Base-by-base conservation (phyloP, 1,284 basidiomycete species). In the Peniophora sp. region DNA sequence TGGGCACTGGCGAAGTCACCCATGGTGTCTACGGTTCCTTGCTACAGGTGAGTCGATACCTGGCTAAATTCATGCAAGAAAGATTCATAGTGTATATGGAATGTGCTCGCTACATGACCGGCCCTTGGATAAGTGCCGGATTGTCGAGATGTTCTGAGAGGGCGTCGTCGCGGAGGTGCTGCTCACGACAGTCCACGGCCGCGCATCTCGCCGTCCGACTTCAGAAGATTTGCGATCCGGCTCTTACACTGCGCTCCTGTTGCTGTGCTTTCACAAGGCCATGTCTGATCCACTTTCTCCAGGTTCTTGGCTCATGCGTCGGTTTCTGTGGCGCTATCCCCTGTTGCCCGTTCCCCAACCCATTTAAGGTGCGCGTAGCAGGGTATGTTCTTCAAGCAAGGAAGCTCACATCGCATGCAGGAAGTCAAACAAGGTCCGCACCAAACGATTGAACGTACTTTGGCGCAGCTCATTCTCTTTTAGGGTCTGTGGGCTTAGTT, bases 401-500 rank as follows among this genome's bases (percentile, higher is more conserved):
- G 27, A 12, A 6, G 5, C 27, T 32, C 27, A 32, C 27, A 32
- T 32, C 5, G 6, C 12, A 6, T 32, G 8, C 15, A 20, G 24
- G 53, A 57, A 44, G 56, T 58, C 24, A 46, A 54, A 27, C 57
- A 58, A 51, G 46, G 48, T 49, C 22, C 1, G 41, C 47, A 35
- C 47, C 48, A 24, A 47, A 46, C 47, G 49, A 47, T 36, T 24
- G 47, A 32, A 34, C 22, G n/a, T 36, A 51, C 27, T 27, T 34
- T 35, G 20, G 20, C 22, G 2, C 32, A 3, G 27, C 15, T 47
- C 50, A 43, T n/a, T 11, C 23, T 53, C 17, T 14, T 48, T 22
- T 58, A 89, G 85, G 89, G 48, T 85, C 88, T 46, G 93, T 97
- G 57, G 94, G 95, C 51, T 77, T 98, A 50, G 83, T 98, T 61